Percentiles rank a stretch among this genome's conserved stretches.
Evolutionary conservation across 2,329 filamentous ascomycete genomes (phyloP).

Genomic region (Penicillium palitans): DNA sequence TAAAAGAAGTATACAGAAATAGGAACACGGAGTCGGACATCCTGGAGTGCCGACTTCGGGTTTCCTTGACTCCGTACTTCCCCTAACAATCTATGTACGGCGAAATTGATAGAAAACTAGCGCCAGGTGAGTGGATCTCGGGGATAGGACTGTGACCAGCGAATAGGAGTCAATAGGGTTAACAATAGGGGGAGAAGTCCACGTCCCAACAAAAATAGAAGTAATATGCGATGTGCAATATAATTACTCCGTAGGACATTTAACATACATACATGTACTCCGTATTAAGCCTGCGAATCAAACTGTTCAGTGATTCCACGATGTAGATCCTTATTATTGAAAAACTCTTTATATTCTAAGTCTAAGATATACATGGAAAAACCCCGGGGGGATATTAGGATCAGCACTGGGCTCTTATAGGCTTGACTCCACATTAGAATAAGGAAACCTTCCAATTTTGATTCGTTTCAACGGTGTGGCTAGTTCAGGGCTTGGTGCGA

Average conservation of each 20-base stretch:
- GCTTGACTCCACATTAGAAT: background rate
- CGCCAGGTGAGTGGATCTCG: background rate
- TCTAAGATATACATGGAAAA: background rate
- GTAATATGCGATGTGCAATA: background rate
- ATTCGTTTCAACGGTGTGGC: conserved; percentile 4
- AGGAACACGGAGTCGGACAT: background rate
- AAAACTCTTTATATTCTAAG: background rate
- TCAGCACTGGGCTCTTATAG: background rate
- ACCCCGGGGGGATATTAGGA: conserved; percentile 1
- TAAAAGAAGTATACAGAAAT: background rate
- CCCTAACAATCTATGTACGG: background rate
- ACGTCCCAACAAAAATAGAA: background rate
- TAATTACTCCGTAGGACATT: background rate
- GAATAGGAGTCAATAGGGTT: background rate
- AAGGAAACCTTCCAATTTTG: background rate
- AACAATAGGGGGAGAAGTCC: background rate
- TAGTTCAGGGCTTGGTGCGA: background rate
- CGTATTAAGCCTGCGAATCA: background rate
- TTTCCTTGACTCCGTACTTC: background rate
- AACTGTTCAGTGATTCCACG: background rate
- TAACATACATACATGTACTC: background rate
- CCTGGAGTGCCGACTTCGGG: background rate
- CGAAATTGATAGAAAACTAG: conserved; percentile 3
- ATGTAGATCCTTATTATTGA: background rate
- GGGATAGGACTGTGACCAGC: background rate